These are phyloP conservation scores for Colletotrichum costaricense DNA, from an alignment of 2,329 filamentous ascomycete genomes.

Conservation along the genomic window DNA sequence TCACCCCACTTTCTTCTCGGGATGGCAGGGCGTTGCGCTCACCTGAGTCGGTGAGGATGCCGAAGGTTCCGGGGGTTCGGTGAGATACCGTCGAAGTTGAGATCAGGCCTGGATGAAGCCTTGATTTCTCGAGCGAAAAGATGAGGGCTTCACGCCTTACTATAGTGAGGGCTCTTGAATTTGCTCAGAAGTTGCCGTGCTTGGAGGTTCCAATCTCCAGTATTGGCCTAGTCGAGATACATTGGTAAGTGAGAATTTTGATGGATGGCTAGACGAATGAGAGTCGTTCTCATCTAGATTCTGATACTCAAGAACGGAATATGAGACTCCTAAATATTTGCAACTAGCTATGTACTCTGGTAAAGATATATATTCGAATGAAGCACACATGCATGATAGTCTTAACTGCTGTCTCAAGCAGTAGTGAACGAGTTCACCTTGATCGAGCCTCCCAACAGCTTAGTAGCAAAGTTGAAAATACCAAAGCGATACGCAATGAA, in stretches of 20 bases:
- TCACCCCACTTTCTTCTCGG: neutral
- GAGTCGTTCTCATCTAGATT: no score
- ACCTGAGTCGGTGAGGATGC: neutral
- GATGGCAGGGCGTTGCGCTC: neutral
- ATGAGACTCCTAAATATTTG: no score
- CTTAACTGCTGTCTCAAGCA: neutral
- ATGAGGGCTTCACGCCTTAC: neutral
- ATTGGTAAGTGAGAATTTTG: no score
- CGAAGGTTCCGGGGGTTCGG: neutral
- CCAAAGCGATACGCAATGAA: conserved; percentile 62
- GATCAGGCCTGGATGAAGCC: neutral
- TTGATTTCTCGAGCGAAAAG: neutral
- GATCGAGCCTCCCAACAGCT: conserved; percentile 52
- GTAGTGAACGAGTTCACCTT: conserved; percentile 43
- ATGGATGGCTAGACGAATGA: no score
- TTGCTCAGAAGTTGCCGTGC: no score
- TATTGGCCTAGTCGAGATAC: no score
- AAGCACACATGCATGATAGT: no score
- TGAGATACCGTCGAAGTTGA: neutral
- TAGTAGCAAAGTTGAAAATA: conserved; percentile 62
- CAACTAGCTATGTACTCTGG: no score
- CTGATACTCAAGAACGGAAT: no score
- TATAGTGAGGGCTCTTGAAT: no score
- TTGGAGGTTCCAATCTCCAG: no score
- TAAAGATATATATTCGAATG: no score